Conservation (phyloP, 352 stramenopile species). For the Plasmopara viticola region DNA sequence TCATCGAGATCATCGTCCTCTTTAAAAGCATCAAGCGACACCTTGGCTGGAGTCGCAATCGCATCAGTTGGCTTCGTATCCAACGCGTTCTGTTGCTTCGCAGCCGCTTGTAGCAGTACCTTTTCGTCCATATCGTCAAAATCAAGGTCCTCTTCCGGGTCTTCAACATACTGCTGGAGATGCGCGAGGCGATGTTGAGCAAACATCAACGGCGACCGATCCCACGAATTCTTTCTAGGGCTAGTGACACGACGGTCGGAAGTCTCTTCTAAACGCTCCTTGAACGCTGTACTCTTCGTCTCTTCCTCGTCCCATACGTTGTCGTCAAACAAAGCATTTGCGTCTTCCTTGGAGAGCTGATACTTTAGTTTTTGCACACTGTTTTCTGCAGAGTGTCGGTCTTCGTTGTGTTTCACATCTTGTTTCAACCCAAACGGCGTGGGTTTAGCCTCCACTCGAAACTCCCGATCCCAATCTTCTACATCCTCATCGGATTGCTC, state of each 20-base stretch:
- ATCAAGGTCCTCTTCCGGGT: conserved; percentile 48
- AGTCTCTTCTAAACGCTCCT: conserved; percentile 5
- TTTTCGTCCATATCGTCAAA: conserved; percentile 76
- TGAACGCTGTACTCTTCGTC: conserved; percentile 5
- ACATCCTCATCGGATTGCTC: conserved; percentile 43
- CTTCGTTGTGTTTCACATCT: conserved; percentile 1
- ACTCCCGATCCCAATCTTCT: conserved; percentile 84
- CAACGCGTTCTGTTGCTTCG: conserved; percentile 28
- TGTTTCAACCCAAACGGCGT: conserved; percentile 24
- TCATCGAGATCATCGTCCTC: conserved; percentile 22
- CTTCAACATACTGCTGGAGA: conserved; percentile 67
- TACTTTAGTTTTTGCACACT: conserved; percentile 31
- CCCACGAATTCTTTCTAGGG: conserved; percentile 40
- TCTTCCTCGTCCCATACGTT: conserved; percentile 65
- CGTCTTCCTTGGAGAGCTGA: conserved; percentile 75
- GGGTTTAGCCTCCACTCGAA: conserved; percentile 47
- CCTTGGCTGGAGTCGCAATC: conserved; percentile 13
- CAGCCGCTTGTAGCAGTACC: conserved; percentile 39
- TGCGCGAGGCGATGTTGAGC: conserved; percentile 61
- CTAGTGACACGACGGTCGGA: conserved; percentile 2
- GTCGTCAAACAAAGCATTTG: conserved; percentile 56
- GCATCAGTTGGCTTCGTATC: conserved; percentile 7
- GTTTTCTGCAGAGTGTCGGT: conserved; percentile 8
- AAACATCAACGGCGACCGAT: conserved; percentile 49
- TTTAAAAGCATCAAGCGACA: conserved; percentile 22